A percentile compares a stretch with the other conserved stretches of the same genome.
These are phyloP conservation scores for Sclerotinia nivalis DNA, from an alignment of 2,329 filamentous ascomycete species.

Conservation along the genomic window DNA sequence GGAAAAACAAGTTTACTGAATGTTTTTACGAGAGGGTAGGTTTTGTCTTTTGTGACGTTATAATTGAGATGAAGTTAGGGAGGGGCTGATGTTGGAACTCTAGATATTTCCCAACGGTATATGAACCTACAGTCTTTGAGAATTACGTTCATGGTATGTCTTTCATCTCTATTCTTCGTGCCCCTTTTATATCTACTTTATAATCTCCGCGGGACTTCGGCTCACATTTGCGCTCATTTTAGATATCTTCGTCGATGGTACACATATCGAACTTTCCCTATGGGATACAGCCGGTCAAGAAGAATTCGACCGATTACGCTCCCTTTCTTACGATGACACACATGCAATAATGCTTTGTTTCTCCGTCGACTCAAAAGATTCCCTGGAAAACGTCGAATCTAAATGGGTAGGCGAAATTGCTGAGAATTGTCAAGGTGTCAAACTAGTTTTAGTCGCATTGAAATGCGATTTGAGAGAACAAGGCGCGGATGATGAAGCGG, in stretches of 20 bases:
- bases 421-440: slow-evolving; percentile 94
- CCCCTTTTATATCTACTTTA: background rate
- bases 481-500: slow-evolving; percentile 61
- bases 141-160: slow-evolving; percentile 93
- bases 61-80: slow-evolving; percentile 1
- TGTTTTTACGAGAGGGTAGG: slow-evolving; percentile 95
- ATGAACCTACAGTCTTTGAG: slow-evolving; percentile 97
- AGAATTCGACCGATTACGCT: slow-evolving; percentile 95
- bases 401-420: slow-evolving; percentile 99
- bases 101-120: slow-evolving; percentile 96
- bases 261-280: slow-evolving; percentile 93
- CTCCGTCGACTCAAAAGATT: slow-evolving; percentile 93
- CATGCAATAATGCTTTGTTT: slow-evolving; percentile 99
- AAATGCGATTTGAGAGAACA: slow-evolving; percentile 93
- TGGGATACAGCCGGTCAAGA: slow-evolving; percentile 99
- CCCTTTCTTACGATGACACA: slow-evolving; percentile 94
- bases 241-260: slow-evolving; percentile 98
- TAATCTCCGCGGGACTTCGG: slow-evolving; percentile 2
- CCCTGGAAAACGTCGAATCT: slow-evolving; percentile 95
- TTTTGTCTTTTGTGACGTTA: slow-evolving; percentile 27
- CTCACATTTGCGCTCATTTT: slow-evolving; percentile 19
- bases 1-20: slow-evolving; percentile 97
- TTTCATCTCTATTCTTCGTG: background rate
- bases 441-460: slow-evolving; percentile 89
- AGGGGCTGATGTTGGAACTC: slow-evolving; percentile 27